Evolutionary conservation across 1,284 basidiomycete species (phyloP), one percentile per base, ranked within the genome.

Genomic region (Hemileccinum hortonii): DNA sequence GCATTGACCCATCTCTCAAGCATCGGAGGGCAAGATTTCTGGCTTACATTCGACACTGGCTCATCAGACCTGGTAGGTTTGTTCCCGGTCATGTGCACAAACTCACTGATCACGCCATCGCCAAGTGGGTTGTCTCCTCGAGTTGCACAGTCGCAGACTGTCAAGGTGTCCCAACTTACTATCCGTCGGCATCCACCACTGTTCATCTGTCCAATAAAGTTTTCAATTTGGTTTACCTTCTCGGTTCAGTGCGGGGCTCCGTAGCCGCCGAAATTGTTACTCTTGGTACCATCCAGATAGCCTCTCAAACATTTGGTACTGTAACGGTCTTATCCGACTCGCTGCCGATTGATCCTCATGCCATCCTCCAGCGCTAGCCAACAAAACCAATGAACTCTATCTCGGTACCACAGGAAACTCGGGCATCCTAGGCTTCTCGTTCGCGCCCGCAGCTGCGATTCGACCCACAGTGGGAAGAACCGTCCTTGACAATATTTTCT

Each of bases 381-480:
- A 78, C 52, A 53, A 65, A 44, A 80, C 78, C 3, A 57, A 63
- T 18, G 73, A 72, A 16, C 73, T 84, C 35, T 73, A 72, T 14
- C 72, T 84, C 22, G 64, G 73, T 16, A 65, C 64, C 16, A 77
- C 74, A 1, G 77, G 75, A n/a, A 77, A 79, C 56, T 82, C 81
- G 44, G 82, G 82, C 5, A 80, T 84, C 33, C 64, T 83, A 26
- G 82, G 82, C 7, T 73, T 84, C 32, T 71, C 76, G 3, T 83
- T 84, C 60, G 66, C 79, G 6, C 65, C 71, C 16, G 69, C 73
- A 44, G 78, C 80, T 4, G 69, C 78, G n/a, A 82, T 84, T 26
- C 60, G 71, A 35, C 60, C 69, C 29, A 75, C 71, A 0, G 57
- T 67, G 21, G 82, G 82, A 24, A 67, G 63, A 14, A 75, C 77